phyloP scores from a whole-genome alignment of 2,329 filamentous ascomycete species.

The Thielaviopsis populi region DNA sequence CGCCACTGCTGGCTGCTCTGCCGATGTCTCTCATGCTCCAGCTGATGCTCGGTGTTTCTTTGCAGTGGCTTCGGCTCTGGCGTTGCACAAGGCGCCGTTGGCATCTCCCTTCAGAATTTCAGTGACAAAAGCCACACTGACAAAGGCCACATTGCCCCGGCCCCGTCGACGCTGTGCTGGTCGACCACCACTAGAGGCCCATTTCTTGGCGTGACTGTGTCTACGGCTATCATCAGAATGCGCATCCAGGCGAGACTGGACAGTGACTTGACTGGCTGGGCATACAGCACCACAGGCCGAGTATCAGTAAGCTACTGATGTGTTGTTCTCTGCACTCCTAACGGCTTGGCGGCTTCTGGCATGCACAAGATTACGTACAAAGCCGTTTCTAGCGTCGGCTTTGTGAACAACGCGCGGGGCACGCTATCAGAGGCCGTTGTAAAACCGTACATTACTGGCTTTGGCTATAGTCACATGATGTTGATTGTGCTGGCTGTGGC shows the following conservation, averaged over 20 bases:
- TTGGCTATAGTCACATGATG: constrained; percentile 25
- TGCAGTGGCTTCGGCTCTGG: constrained; percentile 27
- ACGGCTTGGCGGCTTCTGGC: not conserved
- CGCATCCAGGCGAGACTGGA: constrained; percentile 18
- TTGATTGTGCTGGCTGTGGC: constrained; percentile 22
- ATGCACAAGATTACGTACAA: constrained; percentile 22
- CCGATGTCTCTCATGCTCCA: constrained; percentile 22
- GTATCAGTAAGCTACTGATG: constrained; percentile 12
- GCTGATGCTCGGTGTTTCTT: not conserved
- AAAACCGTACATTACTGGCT: constrained; percentile 24
- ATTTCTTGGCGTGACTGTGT: constrained; percentile 27
- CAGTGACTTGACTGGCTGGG: constrained; percentile 15
- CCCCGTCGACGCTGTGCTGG: constrained; percentile 29
- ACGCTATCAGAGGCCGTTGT: constrained; percentile 22
- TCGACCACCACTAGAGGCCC: constrained; percentile 24
- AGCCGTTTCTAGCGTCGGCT: constrained; percentile 24
- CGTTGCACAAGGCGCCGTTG: constrained; percentile 28
- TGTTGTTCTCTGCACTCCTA: not conserved
- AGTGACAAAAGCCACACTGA: constrained; percentile 26
- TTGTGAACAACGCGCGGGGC: constrained; percentile 21
- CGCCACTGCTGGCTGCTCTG: constrained; percentile 34
- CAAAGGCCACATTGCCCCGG: constrained; percentile 27
- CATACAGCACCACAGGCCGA: constrained; percentile 14
- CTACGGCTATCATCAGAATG: constrained; percentile 25
- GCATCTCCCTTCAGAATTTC: constrained; percentile 30